phyloP scores from a whole-genome alignment of 768 basidiomycete genomes.

The Hygrophoropsis aurantiaca region DNA sequence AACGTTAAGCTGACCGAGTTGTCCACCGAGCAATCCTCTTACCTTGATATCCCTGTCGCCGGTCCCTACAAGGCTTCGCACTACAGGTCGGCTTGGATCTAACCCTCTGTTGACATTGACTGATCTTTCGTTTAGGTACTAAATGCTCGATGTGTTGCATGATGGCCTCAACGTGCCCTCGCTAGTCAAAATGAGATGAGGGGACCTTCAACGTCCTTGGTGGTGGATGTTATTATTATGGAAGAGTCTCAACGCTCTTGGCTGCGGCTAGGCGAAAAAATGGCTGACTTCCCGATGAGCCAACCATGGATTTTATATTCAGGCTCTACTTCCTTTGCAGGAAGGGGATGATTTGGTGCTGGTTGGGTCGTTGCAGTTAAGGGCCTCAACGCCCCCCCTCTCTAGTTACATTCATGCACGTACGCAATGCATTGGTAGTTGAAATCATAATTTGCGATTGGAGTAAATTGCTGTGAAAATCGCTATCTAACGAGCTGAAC shows the following conservation, averaged over 20 bases:
- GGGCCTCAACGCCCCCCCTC: conserved; percentile 39
- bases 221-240: conserved; percentile 45
- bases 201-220: conserved; percentile 70
- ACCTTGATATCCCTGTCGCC: conserved; percentile 85
- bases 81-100: conserved; percentile 49
- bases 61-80: conserved; percentile 79
- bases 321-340: conserved; percentile 8
- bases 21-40: conserved; percentile 71
- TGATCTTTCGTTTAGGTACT: conserved; percentile 25
- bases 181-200: conserved; percentile 49
- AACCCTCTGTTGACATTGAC: not conserved
- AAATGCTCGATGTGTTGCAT: conserved; percentile 20
- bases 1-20: conserved; percentile 92
- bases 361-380: conserved; percentile 11
- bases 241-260: conserved; percentile 50
- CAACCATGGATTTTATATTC: conserved; percentile 14
- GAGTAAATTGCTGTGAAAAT: too few relatives aligned
- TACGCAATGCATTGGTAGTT: not conserved
- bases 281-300: conserved; percentile 7
- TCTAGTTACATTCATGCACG: not conserved
- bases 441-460: not conserved
- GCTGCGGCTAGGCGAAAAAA: conserved; percentile 24
- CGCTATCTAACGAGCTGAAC: too few relatives aligned
- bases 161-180: conserved; percentile 83
- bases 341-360: conserved; percentile 12